Evolutionary conservation across 805 yeast species (phyloP).

Genomic region (Cephaloascus albidus): DNA sequence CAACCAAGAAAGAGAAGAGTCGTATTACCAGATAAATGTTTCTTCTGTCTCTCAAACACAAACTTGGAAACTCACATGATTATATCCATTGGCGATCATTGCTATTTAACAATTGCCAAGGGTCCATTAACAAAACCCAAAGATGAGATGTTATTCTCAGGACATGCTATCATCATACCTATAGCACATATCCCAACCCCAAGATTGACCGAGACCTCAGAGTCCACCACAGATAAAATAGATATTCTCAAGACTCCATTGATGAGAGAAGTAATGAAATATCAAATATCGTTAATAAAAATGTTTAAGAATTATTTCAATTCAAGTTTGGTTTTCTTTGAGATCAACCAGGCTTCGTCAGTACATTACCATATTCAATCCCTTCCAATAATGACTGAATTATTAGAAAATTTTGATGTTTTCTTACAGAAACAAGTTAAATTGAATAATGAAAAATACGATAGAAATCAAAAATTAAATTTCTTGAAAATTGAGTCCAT

Average conservation of each 20-base stretch:
- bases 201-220: constrained; percentile 11
- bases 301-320: constrained; percentile 34
- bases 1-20: constrained; percentile 18
- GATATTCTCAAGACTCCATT: constrained; percentile 22
- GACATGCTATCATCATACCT: constrained; percentile 77
- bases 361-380: constrained; percentile 74
- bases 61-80: constrained; percentile 73
- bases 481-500: constrained; percentile 23
- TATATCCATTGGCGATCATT: constrained; percentile 56
- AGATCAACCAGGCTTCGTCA: constrained; percentile 52
- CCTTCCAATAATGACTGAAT: constrained; percentile 52
- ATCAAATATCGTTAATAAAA: constrained; percentile 35
- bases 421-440: constrained; percentile 32
- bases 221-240: constrained; percentile 6
- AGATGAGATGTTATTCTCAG: constrained; percentile 47
- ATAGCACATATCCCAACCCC: constrained; percentile 54
- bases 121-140: constrained; percentile 67
- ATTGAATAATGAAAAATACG: constrained; percentile 38
- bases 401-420: constrained; percentile 31
- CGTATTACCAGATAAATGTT: constrained; percentile 57
- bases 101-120: constrained; percentile 71
- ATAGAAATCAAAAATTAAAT: constrained; percentile 29
- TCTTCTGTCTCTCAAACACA: constrained; percentile 78
- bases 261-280: constrained; percentile 35
- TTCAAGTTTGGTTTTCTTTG: constrained; percentile 54